Base-by-base conservation (phyloP, 371 early-diverging fungal species). In the Mucor circinelloides region DNA sequence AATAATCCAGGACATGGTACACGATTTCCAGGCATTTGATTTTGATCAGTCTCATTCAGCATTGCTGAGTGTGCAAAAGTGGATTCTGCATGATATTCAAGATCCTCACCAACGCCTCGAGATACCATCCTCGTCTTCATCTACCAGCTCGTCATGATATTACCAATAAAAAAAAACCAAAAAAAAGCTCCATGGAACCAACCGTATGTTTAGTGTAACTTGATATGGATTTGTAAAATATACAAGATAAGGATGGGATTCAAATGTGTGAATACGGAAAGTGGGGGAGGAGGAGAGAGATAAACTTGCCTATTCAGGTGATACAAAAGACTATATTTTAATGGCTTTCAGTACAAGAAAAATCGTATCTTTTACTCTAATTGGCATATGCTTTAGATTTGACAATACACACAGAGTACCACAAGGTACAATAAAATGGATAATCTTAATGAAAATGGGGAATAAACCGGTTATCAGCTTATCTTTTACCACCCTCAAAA, bases 11-110 rank as follows among this genome's bases (percentile, higher is more conserved):
- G 72, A 72, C 42, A 82, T 82, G 82, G 69, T 75, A 0, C 82
- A 82, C 66, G 80, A 78, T 28, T 82, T 82, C 57, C 80, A 82
- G 46, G 74, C 76, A 12, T 67, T 78, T 32, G 71, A 72, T 17
- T 71, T 80, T 58, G 30, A 68, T 36, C 73, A 75, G 34, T 69
- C 75, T 32, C 23, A 71, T 21, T 56, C 69, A 58, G 80, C 77
- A 1, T 34, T 80, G n/a, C 23, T 66, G 3, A 61, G 40, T 48
- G 50, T 68, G n/a, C 60, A 60, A 56, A 44, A 60, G 28, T 68
- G 61, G 57, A 21, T 68, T 17, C 3, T 21, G 19, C 30, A 46
- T 4, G 62, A 61, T 34, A 48, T 61, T 12, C 30, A 61, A 10
- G 46, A 61, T 8, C 32, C 34, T 3, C 28, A 23, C 9, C 28